A percentile compares a stretch with the other conserved stretches of the same genome.
These are phyloP conservation scores for Colletotrichum sp. DNA, from an alignment of 2,329 filamentous ascomycete genomes.

Conservation along the genomic window DNA sequence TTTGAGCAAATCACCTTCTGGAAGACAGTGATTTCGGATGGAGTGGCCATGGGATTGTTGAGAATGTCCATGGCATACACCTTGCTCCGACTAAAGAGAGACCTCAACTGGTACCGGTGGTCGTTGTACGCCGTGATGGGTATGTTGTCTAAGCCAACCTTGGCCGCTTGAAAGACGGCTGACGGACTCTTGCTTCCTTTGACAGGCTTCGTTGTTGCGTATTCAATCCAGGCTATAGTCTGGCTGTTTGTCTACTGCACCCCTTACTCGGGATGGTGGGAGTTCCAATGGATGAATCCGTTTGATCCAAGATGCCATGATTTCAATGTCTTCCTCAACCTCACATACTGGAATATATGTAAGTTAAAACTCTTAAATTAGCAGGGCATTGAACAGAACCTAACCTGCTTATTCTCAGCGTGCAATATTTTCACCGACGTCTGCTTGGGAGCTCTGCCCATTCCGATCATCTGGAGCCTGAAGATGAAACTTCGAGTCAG, in stretches of 20 bases:
- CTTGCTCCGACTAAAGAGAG: slow-evolving; percentile 24
- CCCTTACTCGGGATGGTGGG: slow-evolving; percentile 28
- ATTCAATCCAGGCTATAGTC: slow-evolving; percentile 24
- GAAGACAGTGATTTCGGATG: slow-evolving; percentile 27
- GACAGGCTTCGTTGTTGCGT: slow-evolving; percentile 23
- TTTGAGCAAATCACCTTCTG: slow-evolving; percentile 27
- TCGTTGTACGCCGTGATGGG: slow-evolving; percentile 26
- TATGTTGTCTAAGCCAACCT: neutral
- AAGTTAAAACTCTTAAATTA: neutral
- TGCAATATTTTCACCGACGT: slow-evolving; percentile 36
- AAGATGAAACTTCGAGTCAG: slow-evolving; percentile 29
- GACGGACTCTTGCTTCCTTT: neutral
- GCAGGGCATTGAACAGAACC: too few species aligned
- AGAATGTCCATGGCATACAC: slow-evolving; percentile 27
- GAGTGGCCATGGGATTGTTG: slow-evolving; percentile 25
- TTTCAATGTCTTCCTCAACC: slow-evolving; percentile 24
- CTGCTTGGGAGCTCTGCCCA: slow-evolving; percentile 30
- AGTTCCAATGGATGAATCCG: slow-evolving; percentile 28
- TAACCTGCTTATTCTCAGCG: neutral
- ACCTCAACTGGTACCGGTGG: slow-evolving; percentile 26
- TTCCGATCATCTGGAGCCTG: slow-evolving; percentile 35
- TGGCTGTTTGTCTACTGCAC: slow-evolving; percentile 29
- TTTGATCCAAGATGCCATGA: slow-evolving; percentile 25
- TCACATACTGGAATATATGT: slow-evolving; percentile 28
- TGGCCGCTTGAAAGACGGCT: neutral